Evolutionary conservation across 1,139 yeast species (phyloP).

Genomic region (Spathaspora sp.): DNA sequence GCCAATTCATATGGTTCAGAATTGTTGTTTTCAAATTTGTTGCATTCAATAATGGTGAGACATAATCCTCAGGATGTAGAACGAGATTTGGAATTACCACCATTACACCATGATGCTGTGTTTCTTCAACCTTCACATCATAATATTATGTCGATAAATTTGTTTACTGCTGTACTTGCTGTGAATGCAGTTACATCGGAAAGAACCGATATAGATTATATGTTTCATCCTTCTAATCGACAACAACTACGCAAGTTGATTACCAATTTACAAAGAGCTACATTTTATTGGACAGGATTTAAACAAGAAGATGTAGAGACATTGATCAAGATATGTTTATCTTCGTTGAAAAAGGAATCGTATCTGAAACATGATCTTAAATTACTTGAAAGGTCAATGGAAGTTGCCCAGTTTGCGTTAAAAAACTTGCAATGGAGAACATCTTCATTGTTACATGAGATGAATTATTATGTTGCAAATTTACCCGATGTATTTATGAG

Average conservation of each 20-base stretch:
- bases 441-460: constrained; percentile 58
- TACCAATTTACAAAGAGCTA: constrained; percentile 61
- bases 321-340: constrained; percentile 47
- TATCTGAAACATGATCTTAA: constrained; percentile 38
- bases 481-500: constrained; percentile 40
- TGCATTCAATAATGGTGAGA: constrained; percentile 51
- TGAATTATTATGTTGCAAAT: constrained; percentile 52
- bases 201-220: constrained; percentile 62
- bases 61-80: constrained; percentile 56
- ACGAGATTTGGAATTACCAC: constrained; percentile 56
- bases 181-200: constrained; percentile 75
- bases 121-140: constrained; percentile 60
- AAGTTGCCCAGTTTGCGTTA: constrained; percentile 48
- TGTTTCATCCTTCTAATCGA: constrained; percentile 63
- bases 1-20: constrained; percentile 38
- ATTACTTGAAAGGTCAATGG: constrained; percentile 42
- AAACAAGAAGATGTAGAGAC: constrained; percentile 54
- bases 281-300: constrained; percentile 77
- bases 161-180: constrained; percentile 66
- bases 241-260: constrained; percentile 55
- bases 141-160: constrained; percentile 57
- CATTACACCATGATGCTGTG: constrained; percentile 55
- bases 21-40: constrained; percentile 36
- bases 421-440: constrained; percentile 56
- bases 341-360: constrained; percentile 39